Evolutionary conservation across 1,139 yeast species (phyloP).

Genomic region (Lodderomyces metapsilosis): DNA sequence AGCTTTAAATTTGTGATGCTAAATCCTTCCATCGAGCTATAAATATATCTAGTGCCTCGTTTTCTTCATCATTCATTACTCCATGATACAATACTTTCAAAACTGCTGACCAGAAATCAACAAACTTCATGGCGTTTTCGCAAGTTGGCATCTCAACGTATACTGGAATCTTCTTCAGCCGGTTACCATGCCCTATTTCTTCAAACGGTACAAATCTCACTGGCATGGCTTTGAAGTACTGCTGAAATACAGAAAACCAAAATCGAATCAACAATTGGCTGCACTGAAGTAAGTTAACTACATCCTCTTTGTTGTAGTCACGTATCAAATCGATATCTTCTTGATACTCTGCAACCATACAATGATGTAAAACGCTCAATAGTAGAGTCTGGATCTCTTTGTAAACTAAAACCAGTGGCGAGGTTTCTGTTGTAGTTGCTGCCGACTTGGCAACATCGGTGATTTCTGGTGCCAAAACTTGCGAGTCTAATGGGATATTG

Average conservation of each 20-base stretch:
- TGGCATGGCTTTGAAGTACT: slow-evolving; percentile 30
- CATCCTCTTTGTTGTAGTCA: slow-evolving; percentile 40
- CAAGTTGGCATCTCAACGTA: slow-evolving; percentile 28
- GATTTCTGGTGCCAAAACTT: not conserved
- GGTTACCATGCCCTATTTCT: slow-evolving; percentile 22
- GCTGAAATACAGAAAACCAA: slow-evolving; percentile 60
- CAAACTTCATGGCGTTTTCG: slow-evolving; percentile 31
- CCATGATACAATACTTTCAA: slow-evolving; percentile 39
- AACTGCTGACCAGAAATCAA: slow-evolving; percentile 51
- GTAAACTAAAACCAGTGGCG: slow-evolving; percentile 17
- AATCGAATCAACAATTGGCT: slow-evolving; percentile 42
- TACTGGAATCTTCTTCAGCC: slow-evolving; percentile 19
- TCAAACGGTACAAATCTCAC: slow-evolving; percentile 26
- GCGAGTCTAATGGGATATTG: not conserved
- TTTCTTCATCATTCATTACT: slow-evolving; percentile 38
- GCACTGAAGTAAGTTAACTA: slow-evolving; percentile 42
- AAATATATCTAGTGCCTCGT: slow-evolving; percentile 36
- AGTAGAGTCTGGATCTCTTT: slow-evolving; percentile 44
- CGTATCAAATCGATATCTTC: slow-evolving; percentile 51
- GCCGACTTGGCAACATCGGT: not conserved
- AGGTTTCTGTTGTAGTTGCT: not conserved
- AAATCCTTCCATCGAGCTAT: slow-evolving; percentile 40
- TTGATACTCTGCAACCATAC: slow-evolving; percentile 57
- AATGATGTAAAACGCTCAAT: slow-evolving; percentile 48
- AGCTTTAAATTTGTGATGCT: slow-evolving; percentile 9